Percentiles rank a stretch among this genome's conserved stretches.
Conservation (phyloP, 768 basidiomycete species). For the Amanita pallidorosea region DNA sequence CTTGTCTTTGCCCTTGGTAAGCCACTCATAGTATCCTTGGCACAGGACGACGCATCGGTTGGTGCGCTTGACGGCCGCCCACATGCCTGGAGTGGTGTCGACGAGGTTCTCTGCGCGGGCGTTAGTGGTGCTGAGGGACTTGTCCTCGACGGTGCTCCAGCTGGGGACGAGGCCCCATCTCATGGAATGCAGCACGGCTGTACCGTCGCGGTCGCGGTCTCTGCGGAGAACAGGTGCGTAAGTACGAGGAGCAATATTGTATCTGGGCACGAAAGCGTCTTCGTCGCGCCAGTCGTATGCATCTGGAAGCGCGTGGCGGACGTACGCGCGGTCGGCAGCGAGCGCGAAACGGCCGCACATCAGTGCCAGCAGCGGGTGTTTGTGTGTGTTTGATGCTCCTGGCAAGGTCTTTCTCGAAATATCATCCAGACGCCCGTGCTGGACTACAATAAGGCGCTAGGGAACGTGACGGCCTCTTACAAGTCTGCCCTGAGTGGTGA, state of each 20-base stretch:
- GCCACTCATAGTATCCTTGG: constrained; percentile 86
- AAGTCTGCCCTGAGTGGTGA: constrained; percentile 55
- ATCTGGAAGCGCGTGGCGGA: constrained; percentile 35
- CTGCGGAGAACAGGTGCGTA: constrained; percentile 66
- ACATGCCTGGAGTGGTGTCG: constrained; percentile 63
- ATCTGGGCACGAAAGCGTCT: constrained; percentile 46
- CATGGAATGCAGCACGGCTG: constrained; percentile 59
- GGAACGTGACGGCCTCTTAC: constrained; percentile 72
- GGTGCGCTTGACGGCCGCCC: constrained; percentile 71
- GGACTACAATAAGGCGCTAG: constrained; percentile 87
- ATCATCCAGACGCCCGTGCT: constrained; percentile 60
- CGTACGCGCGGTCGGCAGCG: constrained; percentile 23
- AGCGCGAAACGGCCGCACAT: constrained; percentile 65
- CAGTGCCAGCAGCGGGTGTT: neutral
- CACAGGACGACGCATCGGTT: constrained; percentile 82
- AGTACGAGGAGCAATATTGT: constrained; percentile 79
- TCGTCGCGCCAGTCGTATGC: constrained; percentile 42
- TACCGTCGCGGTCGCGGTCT: neutral
- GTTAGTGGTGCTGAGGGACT: constrained; percentile 76
- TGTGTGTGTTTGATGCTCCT: neutral
- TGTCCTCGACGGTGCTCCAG: constrained; percentile 70
- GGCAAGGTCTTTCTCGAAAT: constrained; percentile 50
- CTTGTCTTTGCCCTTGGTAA: constrained; percentile 70
- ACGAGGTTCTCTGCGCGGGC: constrained; percentile 77
- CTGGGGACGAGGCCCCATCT: constrained; percentile 86